Percentiles rank a stretch among this genome's conserved stretches.
Conservation (phyloP, 2,329 filamentous ascomycete genomes). For the Alternaria triticina region DNA sequence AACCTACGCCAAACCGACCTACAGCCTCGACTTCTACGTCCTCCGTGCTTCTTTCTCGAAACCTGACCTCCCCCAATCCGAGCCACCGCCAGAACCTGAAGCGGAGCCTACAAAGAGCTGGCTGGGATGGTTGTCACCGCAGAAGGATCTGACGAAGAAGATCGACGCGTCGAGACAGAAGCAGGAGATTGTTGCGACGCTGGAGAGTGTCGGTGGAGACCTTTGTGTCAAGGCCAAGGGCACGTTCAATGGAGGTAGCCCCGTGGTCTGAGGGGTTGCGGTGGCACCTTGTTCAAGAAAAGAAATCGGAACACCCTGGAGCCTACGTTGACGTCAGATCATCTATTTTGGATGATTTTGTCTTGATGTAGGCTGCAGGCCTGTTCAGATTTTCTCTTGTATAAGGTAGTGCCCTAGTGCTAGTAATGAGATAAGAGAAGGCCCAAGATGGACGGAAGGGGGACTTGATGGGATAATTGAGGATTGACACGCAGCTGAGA, state of each 20-base stretch:
- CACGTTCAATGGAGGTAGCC: not conserved
- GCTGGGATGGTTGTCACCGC: conserved; percentile 38
- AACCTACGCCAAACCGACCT: conserved; percentile 67
- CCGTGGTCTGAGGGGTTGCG: not conserved
- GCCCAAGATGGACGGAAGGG: not conserved
- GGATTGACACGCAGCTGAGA: not conserved
- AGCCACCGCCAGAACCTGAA: conserved; percentile 31
- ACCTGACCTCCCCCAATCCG: conserved; percentile 30
- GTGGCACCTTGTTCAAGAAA: not conserved
- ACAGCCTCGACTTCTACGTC: conserved; percentile 68
- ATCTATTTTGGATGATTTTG: too few relatives aligned
- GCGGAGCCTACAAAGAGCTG: conserved; percentile 36
- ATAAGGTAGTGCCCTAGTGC: not conserved
- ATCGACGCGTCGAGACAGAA: conserved; percentile 12
- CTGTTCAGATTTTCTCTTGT: too few relatives aligned
- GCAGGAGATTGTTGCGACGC: conserved; percentile 58
- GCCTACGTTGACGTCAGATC: too few relatives aligned
- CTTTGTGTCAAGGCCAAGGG: conserved; percentile 52
- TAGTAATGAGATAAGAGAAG: not conserved
- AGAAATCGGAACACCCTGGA: too few relatives aligned
- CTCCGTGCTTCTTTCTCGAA: conserved; percentile 57
- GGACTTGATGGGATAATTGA: not conserved
- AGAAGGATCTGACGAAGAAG: conserved; percentile 56
- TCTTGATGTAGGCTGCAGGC: too few relatives aligned
- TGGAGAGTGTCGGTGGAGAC: conserved; percentile 63